phyloP scores from a whole-genome alignment of 2,329 filamentous ascomycete species.

The Fusarium palustre region DNA sequence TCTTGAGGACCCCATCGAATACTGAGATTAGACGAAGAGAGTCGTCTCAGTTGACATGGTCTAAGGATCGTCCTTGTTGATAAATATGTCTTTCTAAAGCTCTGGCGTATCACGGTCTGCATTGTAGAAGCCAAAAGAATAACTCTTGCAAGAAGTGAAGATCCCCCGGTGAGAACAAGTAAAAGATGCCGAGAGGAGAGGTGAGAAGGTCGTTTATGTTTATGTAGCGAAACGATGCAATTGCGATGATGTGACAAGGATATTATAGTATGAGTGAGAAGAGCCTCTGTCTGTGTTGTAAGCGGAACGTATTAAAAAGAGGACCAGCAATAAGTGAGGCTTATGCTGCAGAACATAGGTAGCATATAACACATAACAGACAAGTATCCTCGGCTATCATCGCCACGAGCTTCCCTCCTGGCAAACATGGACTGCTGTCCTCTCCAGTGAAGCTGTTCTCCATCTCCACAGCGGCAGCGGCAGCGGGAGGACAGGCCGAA shows the following conservation, averaged over 20 bases:
- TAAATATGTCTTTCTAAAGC: slow-evolving; percentile 17
- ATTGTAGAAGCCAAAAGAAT: slow-evolving; percentile 20
- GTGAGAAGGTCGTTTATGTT: neutral
- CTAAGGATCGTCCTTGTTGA: slow-evolving; percentile 11
- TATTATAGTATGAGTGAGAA: neutral
- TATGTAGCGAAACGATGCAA: neutral
- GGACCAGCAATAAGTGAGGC: neutral
- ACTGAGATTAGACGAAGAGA: slow-evolving; percentile 44
- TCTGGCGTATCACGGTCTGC: slow-evolving; percentile 35
- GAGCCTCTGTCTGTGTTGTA: neutral
- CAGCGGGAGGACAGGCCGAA: slow-evolving; percentile 15
- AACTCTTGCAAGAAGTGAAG: neutral
- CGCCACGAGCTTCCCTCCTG: slow-evolving; percentile 24
- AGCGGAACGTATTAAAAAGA: neutral
- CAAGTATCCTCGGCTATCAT: slow-evolving; percentile 42
- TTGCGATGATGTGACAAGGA: neutral
- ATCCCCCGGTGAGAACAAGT: neutral
- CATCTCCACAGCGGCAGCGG: slow-evolving; percentile 30
- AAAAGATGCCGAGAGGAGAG: neutral
- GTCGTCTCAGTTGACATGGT: slow-evolving; percentile 26
- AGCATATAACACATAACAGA: neutral
- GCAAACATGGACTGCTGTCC: slow-evolving; percentile 19
- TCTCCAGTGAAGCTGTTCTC: neutral
- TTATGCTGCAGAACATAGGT: neutral
- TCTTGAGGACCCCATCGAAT: slow-evolving; percentile 49